A percentile compares a stretch with the other conserved stretches of the same genome.
These are phyloP conservation scores for Saccharomyces jurei DNA, from an alignment of 805 yeast genomes.

Conservation along the genomic window DNA sequence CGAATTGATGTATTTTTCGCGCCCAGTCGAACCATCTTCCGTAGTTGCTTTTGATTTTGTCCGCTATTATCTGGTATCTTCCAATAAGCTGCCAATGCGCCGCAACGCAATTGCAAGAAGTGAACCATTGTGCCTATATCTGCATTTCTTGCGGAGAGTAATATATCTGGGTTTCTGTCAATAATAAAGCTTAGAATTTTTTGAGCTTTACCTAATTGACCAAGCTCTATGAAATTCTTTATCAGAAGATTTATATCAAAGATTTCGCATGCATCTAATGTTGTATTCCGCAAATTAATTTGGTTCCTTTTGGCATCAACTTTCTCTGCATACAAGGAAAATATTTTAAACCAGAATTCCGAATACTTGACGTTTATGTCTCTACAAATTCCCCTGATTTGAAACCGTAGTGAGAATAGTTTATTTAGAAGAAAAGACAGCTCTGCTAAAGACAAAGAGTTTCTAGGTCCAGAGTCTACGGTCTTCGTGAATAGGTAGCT, in stretches of 20 bases:
- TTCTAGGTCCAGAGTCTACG: neutral
- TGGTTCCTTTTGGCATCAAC: neutral
- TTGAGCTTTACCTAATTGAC: slow-evolving; percentile 20
- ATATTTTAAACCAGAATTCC: neutral
- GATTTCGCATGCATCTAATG: neutral
- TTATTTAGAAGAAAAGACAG: neutral
- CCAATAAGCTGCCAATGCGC: slow-evolving; percentile 21
- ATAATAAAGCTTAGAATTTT: slow-evolving; percentile 13
- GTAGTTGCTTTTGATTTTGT: neutral
- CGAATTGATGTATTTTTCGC: neutral
- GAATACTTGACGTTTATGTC: neutral
- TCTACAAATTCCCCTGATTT: neutral
- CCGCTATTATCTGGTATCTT: neutral
- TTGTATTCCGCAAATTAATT: neutral
- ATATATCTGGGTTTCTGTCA: slow-evolving; percentile 5
- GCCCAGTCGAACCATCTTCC: neutral
- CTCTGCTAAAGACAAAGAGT: neutral
- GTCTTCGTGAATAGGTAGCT: neutral
- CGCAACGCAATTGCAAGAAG: slow-evolving; percentile 23
- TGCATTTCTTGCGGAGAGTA: slow-evolving; percentile 1
- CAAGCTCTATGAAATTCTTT: slow-evolving; percentile 10
- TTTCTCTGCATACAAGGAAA: neutral
- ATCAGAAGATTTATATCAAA: slow-evolving; percentile 13
- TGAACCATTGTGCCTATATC: slow-evolving; percentile 15
- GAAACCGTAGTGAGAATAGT: neutral